Percentiles rank a stretch among this genome's conserved stretches.
Conservation (phyloP, 805 yeast species). For the Wickerhamomyces bisporus region DNA sequence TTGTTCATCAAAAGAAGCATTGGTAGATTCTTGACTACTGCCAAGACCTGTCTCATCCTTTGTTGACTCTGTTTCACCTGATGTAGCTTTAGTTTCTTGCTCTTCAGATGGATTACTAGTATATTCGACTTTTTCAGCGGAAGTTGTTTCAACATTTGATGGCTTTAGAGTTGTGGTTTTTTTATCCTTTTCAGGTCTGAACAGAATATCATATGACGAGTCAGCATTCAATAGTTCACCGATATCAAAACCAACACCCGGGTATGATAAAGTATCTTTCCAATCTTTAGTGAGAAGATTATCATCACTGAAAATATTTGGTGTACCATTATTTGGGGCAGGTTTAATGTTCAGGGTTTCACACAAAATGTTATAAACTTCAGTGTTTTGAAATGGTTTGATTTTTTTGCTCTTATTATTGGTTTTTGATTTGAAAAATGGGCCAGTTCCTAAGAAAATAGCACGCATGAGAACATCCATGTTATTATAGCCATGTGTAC, state of each 20-base stretch:
- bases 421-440: constrained; percentile 46
- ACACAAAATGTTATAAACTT: constrained; percentile 72
- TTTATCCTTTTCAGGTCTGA: constrained; percentile 15
- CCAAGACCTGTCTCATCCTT: not conserved
- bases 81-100: too few species aligned
- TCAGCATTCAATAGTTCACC: constrained; percentile 35
- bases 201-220: constrained; percentile 48
- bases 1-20: too few species aligned
- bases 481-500: constrained; percentile 84
- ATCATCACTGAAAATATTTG: constrained; percentile 18
- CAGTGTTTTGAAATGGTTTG: constrained; percentile 65
- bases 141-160: not conserved
- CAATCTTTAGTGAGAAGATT: constrained; percentile 37
- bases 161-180: constrained; percentile 15
- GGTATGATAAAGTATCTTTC: constrained; percentile 44
- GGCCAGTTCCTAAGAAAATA: constrained; percentile 74
- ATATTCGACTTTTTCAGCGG: constrained; percentile 1
- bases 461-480: constrained; percentile 79
- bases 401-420: constrained; percentile 23
- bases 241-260: constrained; percentile 42
- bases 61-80: too few species aligned
- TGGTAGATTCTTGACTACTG: constrained; percentile 12
- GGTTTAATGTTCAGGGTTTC: constrained; percentile 51
- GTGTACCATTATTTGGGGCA: constrained; percentile 55
- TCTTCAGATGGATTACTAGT: not conserved